phyloP scores from a whole-genome alignment of 768 basidiomycete species.

The Psilocybe tampanensis region DNA sequence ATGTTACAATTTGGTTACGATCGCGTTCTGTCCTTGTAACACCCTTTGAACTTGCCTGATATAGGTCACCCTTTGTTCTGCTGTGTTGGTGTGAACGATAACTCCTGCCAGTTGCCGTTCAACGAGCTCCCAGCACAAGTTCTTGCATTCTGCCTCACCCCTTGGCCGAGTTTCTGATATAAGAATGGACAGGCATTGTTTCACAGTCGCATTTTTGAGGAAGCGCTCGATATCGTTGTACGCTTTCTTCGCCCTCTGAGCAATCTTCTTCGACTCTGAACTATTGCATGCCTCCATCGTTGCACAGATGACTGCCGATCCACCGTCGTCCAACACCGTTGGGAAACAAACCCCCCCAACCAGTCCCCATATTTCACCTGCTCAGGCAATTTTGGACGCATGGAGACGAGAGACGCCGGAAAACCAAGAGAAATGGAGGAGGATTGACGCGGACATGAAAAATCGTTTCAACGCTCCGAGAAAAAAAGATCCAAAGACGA shows the following conservation, averaged over 20 bases:
- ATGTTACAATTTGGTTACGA: conserved; percentile 38
- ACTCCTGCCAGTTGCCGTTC: conserved; percentile 35
- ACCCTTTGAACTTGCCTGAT: conserved; percentile 54
- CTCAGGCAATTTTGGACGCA: conserved; percentile 67
- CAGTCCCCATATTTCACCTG: conserved; percentile 45
- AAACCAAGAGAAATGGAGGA: conserved; percentile 60
- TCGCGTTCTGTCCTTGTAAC: conserved; percentile 27
- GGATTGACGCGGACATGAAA: conserved; percentile 50
- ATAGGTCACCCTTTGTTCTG: conserved; percentile 51
- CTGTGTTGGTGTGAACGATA: conserved; percentile 40
- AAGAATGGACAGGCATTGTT: conserved; percentile 43
- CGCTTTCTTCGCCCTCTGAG: conserved; percentile 26
- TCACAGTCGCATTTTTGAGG: conserved; percentile 33
- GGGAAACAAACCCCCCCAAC: conserved; percentile 33
- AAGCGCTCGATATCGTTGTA: conserved; percentile 38
- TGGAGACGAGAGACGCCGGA: conserved; percentile 67
- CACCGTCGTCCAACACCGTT: conserved; percentile 34
- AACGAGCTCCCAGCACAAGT: conserved; percentile 38
- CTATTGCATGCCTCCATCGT: conserved; percentile 31
- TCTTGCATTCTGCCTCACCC: conserved; percentile 41
- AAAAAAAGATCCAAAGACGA: conserved; percentile 43
- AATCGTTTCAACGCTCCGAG: conserved; percentile 48
- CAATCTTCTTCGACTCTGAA: conserved; percentile 25
- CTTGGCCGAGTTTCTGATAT: conserved; percentile 43
- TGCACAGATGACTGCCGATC: conserved; percentile 47